These are phyloP conservation scores for Candida glucosophila DNA, from an alignment of 1,139 yeast species.

Conservation along the genomic window DNA sequence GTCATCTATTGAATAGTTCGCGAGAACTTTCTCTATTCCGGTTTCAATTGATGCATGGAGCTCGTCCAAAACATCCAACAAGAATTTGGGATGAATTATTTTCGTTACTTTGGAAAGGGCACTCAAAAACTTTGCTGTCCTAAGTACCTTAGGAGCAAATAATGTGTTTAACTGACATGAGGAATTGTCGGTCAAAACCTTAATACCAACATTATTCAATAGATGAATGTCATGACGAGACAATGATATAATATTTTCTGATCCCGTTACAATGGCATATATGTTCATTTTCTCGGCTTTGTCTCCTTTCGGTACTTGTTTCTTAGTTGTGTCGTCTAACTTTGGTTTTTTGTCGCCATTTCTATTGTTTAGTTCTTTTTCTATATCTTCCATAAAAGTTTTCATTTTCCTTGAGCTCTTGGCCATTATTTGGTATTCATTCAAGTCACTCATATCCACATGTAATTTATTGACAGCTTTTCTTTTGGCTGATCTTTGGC, in stretches of 20 bases:
- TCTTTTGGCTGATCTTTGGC: conserved; percentile 45
- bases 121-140: conserved; percentile 78
- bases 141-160: conserved; percentile 67
- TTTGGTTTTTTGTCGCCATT: conserved; percentile 2
- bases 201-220: conserved; percentile 27
- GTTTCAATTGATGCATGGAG: conserved; percentile 11
- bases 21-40: conserved; percentile 13
- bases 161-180: conserved; percentile 31
- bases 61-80: conserved; percentile 31
- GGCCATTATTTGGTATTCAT: conserved; percentile 43
- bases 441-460: conserved; percentile 58
- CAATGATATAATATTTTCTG: conserved; percentile 39
- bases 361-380: conserved; percentile 6
- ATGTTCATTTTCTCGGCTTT: conserved; percentile 4
- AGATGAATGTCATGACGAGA: conserved; percentile 22
- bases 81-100: conserved; percentile 41
- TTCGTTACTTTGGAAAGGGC: conserved; percentile 26
- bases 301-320: conserved; percentile 5
- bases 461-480: conserved; percentile 64
- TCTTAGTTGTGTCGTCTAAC: conserved; percentile 3
- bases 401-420: conserved; percentile 35
- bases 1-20: conserved; percentile 22
- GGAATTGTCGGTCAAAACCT: conserved; percentile 28
- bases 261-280: conserved; percentile 54
- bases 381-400: conserved; percentile 27